A percentile compares a stretch with the other conserved stretches of the same genome.
These are phyloP conservation scores for Exsudoporus frostii DNA, from an alignment of 768 basidiomycete genomes.

Conservation along the genomic window DNA sequence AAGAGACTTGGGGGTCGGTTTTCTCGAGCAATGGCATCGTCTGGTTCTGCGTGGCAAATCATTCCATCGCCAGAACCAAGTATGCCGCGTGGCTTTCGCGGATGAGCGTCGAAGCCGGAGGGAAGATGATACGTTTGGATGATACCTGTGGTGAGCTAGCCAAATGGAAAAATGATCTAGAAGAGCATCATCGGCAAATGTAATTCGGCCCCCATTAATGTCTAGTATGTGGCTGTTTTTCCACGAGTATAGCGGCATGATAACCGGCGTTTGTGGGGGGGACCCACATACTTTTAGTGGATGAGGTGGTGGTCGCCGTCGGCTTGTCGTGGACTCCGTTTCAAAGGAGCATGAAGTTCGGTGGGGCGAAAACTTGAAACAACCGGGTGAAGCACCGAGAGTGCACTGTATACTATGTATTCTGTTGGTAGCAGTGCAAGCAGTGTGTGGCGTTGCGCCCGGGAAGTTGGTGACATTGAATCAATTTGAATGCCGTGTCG, in stretches of 20 bases:
- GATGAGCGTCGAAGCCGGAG: constrained; percentile 28
- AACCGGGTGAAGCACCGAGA: neutral
- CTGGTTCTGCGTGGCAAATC: constrained; percentile 46
- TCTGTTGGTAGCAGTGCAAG: too few species aligned
- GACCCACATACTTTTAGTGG: neutral
- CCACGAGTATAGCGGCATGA: neutral
- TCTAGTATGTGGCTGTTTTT: neutral
- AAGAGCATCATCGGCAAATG: constrained; percentile 2
- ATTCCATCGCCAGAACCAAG: constrained; percentile 22
- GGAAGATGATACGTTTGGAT: constrained; percentile 47
- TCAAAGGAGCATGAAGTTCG: neutral
- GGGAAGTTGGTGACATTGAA: too few species aligned
- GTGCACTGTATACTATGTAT: neutral
- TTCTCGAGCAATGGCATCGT: constrained; percentile 52
- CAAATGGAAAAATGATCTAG: constrained; percentile 35
- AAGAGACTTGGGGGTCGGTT: constrained; percentile 37
- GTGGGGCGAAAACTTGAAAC: neutral
- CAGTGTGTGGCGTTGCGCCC: neutral
- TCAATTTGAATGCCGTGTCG: too few species aligned
- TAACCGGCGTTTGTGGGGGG: neutral
- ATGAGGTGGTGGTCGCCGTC: neutral
- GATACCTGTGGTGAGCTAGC: constrained; percentile 47
- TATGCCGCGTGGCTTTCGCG: constrained; percentile 17
- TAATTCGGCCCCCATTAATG: constrained; percentile 1
- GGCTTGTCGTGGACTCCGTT: neutral